Conservation (phyloP, 192 early-diverging fungal species). For the Mortierella alpina region DNA sequence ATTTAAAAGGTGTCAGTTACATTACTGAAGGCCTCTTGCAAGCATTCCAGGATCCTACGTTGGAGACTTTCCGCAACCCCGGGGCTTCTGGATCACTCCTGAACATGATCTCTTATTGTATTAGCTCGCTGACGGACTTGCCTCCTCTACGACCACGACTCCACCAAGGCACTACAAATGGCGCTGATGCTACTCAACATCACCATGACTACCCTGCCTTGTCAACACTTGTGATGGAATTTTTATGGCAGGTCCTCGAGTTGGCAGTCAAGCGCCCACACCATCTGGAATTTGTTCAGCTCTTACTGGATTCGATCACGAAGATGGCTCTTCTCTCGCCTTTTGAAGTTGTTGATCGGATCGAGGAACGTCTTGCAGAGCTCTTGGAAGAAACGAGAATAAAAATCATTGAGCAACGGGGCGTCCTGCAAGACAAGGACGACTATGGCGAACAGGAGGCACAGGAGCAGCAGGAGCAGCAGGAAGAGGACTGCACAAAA, state of each 20-base stretch:
- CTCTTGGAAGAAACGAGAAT: constrained; percentile 46
- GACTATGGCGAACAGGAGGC: constrained; percentile 55
- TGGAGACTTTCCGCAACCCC: constrained; percentile 48
- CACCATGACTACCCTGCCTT: constrained; percentile 47
- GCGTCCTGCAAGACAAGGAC: constrained; percentile 87
- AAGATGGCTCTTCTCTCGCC: constrained; percentile 39
- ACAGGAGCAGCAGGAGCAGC: constrained; percentile 7
- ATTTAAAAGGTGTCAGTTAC: constrained; percentile 41
- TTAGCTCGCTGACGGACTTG: constrained; percentile 42
- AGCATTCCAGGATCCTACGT: constrained; percentile 47
- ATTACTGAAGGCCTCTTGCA: constrained; percentile 44
- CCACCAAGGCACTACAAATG: constrained; percentile 13
- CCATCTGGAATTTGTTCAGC: constrained; percentile 50
- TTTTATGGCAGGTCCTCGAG: constrained; percentile 49
- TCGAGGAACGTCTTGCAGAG: constrained; percentile 50
- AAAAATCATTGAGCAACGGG: constrained; percentile 49
- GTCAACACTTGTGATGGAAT: constrained; percentile 46
- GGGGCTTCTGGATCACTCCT: constrained; percentile 45
- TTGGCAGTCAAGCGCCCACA: constrained; percentile 44
- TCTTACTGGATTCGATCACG: constrained; percentile 46
- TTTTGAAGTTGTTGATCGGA: constrained; percentile 47
- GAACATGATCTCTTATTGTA: constrained; percentile 53
- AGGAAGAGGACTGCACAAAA: background rate
- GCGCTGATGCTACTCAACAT: constrained; percentile 15
- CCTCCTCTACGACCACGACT: constrained; percentile 37